phyloP scores from a whole-genome alignment of 2,329 filamentous ascomycete genomes.

The Aspergillus ustus region DNA sequence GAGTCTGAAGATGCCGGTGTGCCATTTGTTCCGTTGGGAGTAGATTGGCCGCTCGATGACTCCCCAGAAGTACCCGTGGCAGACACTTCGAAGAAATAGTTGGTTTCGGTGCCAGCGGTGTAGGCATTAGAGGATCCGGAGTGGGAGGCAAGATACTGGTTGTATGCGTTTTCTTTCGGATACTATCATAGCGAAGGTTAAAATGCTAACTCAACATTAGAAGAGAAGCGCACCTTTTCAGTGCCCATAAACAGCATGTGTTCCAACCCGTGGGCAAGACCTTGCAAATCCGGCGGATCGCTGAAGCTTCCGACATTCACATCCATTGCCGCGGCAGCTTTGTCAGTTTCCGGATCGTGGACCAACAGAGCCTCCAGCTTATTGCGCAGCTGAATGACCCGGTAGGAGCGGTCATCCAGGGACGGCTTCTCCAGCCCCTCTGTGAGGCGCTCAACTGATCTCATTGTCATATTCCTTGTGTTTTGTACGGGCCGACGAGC shows the following conservation, averaged over 20 bases:
- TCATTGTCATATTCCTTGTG: conserved; percentile 31
- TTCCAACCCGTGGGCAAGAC: conserved; percentile 95
- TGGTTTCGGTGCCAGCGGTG: conserved; percentile 89
- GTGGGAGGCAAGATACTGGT: conserved; percentile 85
- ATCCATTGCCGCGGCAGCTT: conserved; percentile 92
- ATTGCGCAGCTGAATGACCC: conserved; percentile 83
- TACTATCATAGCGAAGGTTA: conserved; percentile 58
- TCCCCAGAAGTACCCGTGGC: conserved; percentile 65
- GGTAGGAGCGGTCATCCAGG: conserved; percentile 83
- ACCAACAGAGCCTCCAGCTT: conserved; percentile 89
- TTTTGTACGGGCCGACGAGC: conserved; percentile 25
- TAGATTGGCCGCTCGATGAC: conserved; percentile 30
- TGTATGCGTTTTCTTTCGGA: conserved; percentile 93
- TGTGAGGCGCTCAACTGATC: conserved; percentile 57
- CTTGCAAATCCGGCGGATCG: conserved; percentile 86
- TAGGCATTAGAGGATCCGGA: conserved; percentile 95
- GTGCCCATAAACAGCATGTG: conserved; percentile 99
- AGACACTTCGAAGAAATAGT: conserved; percentile 96
- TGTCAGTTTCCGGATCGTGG: conserved; percentile 93
- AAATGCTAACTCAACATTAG: neutral
- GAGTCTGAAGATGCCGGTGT: conserved; percentile 22
- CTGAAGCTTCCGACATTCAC: conserved; percentile 97
- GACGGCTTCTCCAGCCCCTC: conserved; percentile 80
- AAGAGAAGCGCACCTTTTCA: conserved; percentile 68
- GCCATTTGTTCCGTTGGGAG: conserved; percentile 34